Percentiles rank a stretch among this genome's conserved stretches.
These are phyloP conservation scores for Dryas drummondii DNA, from an alignment of 306 rosid genomes.

Conservation along the genomic window DNA sequence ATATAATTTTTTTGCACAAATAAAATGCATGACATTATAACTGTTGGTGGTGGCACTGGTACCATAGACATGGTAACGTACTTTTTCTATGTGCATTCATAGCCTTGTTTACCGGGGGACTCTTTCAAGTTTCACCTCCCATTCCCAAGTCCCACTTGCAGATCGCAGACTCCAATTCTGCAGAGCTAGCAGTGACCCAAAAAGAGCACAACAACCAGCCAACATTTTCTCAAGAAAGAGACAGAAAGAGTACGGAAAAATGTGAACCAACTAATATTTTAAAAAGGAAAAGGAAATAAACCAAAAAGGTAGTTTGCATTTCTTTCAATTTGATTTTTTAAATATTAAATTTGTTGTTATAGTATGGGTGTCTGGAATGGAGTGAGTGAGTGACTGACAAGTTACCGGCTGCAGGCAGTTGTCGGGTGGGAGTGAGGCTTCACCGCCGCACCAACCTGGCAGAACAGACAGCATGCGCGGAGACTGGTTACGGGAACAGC, in stretches of 20 bases:
- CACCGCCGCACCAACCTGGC: slow-evolving; percentile 55
- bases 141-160: neutral
- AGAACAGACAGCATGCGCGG: slow-evolving; percentile 52
- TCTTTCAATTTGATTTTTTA: neutral
- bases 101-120: slow-evolving; percentile 53
- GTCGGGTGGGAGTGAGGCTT: slow-evolving; percentile 50
- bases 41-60: too few species aligned
- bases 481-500: slow-evolving; percentile 55
- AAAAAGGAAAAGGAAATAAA: neutral
- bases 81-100: neutral
- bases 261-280: slow-evolving; percentile 7
- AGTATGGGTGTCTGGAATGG: neutral
- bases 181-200: neutral
- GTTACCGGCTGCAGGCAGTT: slow-evolving; percentile 70
- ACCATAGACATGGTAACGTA: too few species aligned
- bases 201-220: neutral
- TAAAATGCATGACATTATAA: too few species aligned
- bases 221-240: slow-evolving; percentile 30
- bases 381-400: slow-evolving; percentile 53
- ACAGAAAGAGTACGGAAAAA: slow-evolving; percentile 2
- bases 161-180: slow-evolving; percentile 43
- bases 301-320: neutral
- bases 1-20: too few species aligned
- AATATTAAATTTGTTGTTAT: neutral
- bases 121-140: neutral